Conservation (phyloP, 345 rosid species). For the Murraya paniculata region DNA sequence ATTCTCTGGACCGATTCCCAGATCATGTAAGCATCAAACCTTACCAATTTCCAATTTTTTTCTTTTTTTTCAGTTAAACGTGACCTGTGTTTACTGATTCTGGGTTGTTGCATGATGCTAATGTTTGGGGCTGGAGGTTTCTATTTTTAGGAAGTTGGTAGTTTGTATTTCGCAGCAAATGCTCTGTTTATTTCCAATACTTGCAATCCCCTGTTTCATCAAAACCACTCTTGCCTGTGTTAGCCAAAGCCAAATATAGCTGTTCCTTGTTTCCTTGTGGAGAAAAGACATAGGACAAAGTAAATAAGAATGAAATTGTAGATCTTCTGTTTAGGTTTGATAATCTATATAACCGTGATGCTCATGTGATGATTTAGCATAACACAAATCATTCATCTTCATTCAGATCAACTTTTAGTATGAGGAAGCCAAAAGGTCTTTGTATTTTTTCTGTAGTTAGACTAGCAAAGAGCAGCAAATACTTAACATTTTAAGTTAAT, state of each 20-base stretch:
- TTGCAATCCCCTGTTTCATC: slow-evolving; percentile 24
- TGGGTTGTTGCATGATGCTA: slow-evolving; percentile 24
- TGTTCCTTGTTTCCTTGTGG: slow-evolving; percentile 20
- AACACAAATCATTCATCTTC: not conserved
- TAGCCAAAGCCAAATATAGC: not conserved
- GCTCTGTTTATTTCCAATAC: slow-evolving; percentile 24
- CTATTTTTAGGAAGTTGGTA: slow-evolving; percentile 19
- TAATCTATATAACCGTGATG: not conserved
- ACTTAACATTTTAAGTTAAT: not conserved
- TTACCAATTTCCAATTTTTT: not conserved
- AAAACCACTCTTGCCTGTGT: slow-evolving; percentile 18
- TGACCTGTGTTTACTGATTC: slow-evolving; percentile 16
- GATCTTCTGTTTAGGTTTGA: not conserved
- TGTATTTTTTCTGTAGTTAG: not conserved
- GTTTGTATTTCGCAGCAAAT: slow-evolving; percentile 2
- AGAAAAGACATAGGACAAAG: not conserved
- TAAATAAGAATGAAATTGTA: not conserved
- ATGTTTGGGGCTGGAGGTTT: not conserved
- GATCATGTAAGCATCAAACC: slow-evolving; percentile 60
- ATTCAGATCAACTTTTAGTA: not conserved
- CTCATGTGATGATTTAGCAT: not conserved
- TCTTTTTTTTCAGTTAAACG: not conserved
- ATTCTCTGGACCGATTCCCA: slow-evolving; percentile 91
- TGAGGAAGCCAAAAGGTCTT: not conserved
- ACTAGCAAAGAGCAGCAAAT: no score